phyloP scores from a whole-genome alignment of 192 early-diverging fungal genomes.

The Entomortierella beljakovae region DNA sequence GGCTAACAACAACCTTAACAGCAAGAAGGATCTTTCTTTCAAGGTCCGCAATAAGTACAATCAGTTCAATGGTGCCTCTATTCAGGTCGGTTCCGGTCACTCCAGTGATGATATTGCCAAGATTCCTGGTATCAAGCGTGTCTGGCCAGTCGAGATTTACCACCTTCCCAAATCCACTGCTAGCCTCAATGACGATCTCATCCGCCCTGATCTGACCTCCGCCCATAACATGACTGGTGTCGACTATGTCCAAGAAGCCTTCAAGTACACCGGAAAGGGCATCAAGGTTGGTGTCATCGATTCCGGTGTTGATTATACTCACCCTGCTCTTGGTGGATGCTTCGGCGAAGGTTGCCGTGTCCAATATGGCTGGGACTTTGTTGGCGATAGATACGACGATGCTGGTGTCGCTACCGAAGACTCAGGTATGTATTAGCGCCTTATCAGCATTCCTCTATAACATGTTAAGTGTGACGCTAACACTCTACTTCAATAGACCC shows the following conservation, averaged over 20 bases:
- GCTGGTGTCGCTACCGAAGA: slow-evolving; percentile 24
- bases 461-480: not conserved
- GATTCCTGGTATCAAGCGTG: slow-evolving; percentile 47
- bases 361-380: slow-evolving; percentile 70
- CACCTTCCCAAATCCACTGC: slow-evolving; percentile 13
- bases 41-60: slow-evolving; percentile 53
- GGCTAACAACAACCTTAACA: slow-evolving; percentile 24
- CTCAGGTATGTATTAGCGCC: slow-evolving; percentile 7
- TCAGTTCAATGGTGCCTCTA: slow-evolving; percentile 58
- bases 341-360: slow-evolving; percentile 70
- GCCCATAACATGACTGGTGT: slow-evolving; percentile 66
- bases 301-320: slow-evolving; percentile 74
- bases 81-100: slow-evolving; percentile 44
- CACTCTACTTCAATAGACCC: slow-evolving; percentile 53
- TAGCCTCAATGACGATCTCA: slow-evolving; percentile 5
- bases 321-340: slow-evolving; percentile 71
- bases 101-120: slow-evolving; percentile 40
- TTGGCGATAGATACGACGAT: slow-evolving; percentile 65
- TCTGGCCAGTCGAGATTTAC: slow-evolving; percentile 64
- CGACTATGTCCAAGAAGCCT: slow-evolving; percentile 52
- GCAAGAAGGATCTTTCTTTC: slow-evolving; percentile 10
- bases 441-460: not conserved
- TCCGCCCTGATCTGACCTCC: slow-evolving; percentile 20
- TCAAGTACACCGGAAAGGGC: slow-evolving; percentile 69
- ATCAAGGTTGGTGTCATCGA: slow-evolving; percentile 77